Conservation (phyloP, 331 rosid genomes). For the Pyrus hybrid region DNA sequence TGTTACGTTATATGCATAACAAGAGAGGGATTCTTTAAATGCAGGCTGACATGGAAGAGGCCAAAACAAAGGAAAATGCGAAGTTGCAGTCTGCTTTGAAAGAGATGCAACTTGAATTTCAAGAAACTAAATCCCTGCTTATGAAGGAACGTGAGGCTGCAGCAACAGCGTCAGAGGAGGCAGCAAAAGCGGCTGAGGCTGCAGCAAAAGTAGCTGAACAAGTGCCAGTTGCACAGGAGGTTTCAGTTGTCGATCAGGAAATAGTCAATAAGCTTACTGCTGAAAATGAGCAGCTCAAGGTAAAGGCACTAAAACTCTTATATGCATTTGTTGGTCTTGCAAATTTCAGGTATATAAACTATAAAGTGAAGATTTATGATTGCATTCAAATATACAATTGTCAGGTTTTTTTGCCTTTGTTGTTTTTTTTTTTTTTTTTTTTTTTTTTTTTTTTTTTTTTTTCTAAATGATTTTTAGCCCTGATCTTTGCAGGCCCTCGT, state of each 20-base stretch:
- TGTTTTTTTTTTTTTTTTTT: too few species aligned
- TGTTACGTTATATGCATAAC: not conserved
- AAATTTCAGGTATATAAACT: not conserved
- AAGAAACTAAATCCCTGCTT: conserved; percentile 42
- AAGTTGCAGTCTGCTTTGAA: conserved; percentile 53
- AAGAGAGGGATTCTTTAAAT: conserved; percentile 1
- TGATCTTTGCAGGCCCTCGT: conserved; percentile 53
- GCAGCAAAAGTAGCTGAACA: conserved; percentile 30
- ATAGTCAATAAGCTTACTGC: conserved; percentile 38
- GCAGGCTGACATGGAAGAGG: conserved; percentile 58
- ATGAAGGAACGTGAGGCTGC: conserved; percentile 52
- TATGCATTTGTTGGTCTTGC: not conserved
- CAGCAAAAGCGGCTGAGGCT: conserved; percentile 17
- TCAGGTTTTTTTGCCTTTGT: conserved; percentile 4
- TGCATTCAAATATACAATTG: not conserved
- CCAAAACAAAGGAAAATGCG: conserved; percentile 52
- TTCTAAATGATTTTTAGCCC: not conserved
- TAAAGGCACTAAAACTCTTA: conserved; percentile 10
- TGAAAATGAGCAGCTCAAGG: conserved; percentile 73
- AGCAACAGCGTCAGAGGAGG: not conserved
- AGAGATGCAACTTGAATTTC: conserved; percentile 46
- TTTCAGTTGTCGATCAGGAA: conserved; percentile 45
- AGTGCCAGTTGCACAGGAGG: conserved; percentile 26
- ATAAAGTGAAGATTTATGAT: not conserved
- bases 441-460: not conserved